Conservation (phyloP, 257 asterid species). For the Leptodermis oblonga region DNA sequence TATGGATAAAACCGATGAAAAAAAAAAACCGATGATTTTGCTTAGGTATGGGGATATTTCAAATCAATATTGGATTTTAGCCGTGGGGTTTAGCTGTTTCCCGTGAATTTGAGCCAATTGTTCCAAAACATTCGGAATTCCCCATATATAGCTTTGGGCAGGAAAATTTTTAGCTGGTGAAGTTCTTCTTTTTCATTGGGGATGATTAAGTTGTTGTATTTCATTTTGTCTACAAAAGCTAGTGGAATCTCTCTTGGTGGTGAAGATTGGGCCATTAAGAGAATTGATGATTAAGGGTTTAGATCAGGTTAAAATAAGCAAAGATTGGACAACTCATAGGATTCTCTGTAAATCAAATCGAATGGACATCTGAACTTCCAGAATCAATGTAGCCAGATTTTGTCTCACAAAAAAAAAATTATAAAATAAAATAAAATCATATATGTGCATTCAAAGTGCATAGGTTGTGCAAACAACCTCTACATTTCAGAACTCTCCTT, state of each 20-base stretch:
- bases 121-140: not conserved
- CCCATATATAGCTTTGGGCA: too few relatives aligned
- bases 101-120: not conserved
- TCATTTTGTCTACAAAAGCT: constrained; percentile 72
- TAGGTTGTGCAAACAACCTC: too few relatives aligned
- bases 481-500: too few relatives aligned
- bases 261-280: constrained; percentile 87
- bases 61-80: constrained; percentile 7
- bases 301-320: constrained; percentile 86
- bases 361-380: too few relatives aligned
- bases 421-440: too few relatives aligned
- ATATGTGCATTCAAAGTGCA: too few relatives aligned
- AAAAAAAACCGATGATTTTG: constrained; percentile 7
- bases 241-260: constrained; percentile 74
- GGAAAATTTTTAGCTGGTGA: too few relatives aligned
- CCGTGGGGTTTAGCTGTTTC: not conserved
- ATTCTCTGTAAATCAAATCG: too few relatives aligned
- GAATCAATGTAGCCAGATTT: too few relatives aligned
- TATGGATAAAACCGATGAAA: not conserved
- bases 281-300: constrained; percentile 78
- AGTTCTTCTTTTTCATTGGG: constrained; percentile 3
- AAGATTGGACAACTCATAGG: too few relatives aligned
- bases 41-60: not conserved
- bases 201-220: constrained; percentile 82
- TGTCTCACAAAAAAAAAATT: too few relatives aligned